Evolutionary conservation across 2,329 filamentous ascomycete species (phyloP).

Genomic region (Penicillium aurantiogriseum): DNA sequence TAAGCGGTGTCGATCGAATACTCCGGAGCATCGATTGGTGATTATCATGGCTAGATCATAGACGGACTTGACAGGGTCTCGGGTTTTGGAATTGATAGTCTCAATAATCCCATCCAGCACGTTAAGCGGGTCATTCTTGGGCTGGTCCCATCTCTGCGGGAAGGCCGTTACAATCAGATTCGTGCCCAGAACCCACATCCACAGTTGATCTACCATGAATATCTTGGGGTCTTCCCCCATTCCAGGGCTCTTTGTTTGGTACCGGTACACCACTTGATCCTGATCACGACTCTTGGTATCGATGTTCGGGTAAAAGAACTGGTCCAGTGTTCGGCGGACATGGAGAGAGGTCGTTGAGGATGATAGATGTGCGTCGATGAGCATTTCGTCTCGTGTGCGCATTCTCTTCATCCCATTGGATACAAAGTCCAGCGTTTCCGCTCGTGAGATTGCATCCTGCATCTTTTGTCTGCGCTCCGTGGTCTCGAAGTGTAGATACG

Average conservation of each 20-base stretch:
- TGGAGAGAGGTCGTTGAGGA: constrained; percentile 47
- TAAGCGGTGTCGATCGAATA: constrained; percentile 59
- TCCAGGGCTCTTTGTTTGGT: constrained; percentile 46
- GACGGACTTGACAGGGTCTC: constrained; percentile 58
- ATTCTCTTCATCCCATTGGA: constrained; percentile 29
- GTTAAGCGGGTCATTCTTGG: constrained; percentile 61
- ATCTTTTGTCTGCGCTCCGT: constrained; percentile 55
- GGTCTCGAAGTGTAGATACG: constrained; percentile 65
- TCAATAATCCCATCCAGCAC: constrained; percentile 62
- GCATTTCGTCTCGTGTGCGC: constrained; percentile 35
- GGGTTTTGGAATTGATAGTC: constrained; percentile 63
- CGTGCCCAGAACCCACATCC: constrained; percentile 61
- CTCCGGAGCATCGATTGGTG: constrained; percentile 58
- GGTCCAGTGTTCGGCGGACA: constrained; percentile 62
- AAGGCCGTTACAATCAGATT: constrained; percentile 56
- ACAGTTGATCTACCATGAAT: constrained; percentile 68
- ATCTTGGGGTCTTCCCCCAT: constrained; percentile 53
- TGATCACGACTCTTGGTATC: constrained; percentile 59
- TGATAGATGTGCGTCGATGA: constrained; percentile 39
- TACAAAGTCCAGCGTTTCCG: constrained; percentile 26
- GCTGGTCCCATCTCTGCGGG: constrained; percentile 49
- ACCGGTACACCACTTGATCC: constrained; percentile 65
- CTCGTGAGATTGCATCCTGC: constrained; percentile 53
- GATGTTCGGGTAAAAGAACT: constrained; percentile 63
- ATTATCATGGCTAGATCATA: constrained; percentile 64